Percentiles rank a stretch among this genome's conserved stretches.
Conservation (phyloP, 164 flowering plant genomes). For the Aristolochia fimbriata region DNA sequence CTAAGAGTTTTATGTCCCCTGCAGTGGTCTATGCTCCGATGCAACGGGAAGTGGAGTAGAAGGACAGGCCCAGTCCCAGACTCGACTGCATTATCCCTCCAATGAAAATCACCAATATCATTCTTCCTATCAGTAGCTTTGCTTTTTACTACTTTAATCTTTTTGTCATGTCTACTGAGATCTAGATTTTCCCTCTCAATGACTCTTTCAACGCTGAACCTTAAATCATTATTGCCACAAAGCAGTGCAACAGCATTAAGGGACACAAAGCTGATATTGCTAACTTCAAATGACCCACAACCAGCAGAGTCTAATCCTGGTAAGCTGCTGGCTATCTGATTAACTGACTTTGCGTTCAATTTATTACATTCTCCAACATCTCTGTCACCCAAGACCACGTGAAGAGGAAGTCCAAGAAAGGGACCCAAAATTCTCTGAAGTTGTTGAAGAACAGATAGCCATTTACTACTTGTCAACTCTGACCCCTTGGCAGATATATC, state of each 20-base stretch:
- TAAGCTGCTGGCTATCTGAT: constrained; percentile 32
- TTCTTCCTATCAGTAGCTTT: constrained; percentile 6
- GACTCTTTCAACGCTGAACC: constrained; percentile 44
- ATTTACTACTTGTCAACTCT: constrained; percentile 31
- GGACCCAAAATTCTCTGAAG: constrained; percentile 49
- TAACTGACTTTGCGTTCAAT: constrained; percentile 24
- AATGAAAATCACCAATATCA: constrained; percentile 10
- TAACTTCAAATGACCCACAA: constrained; percentile 50
- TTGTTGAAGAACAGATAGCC: constrained; percentile 50
- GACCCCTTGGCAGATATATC: constrained; percentile 62
- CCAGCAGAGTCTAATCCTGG: constrained; percentile 61
- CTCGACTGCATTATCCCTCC: constrained; percentile 39
- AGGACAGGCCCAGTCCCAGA: constrained; percentile 68
- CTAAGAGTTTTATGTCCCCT: constrained; percentile 4
- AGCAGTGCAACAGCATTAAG: constrained; percentile 61
- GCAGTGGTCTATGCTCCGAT: constrained; percentile 15
- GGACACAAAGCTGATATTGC: constrained; percentile 55
- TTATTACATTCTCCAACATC: constrained; percentile 50
- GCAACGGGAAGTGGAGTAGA: constrained; percentile 59
- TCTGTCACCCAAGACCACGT: constrained; percentile 62
- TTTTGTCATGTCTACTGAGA: constrained; percentile 16
- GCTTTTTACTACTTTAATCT: constrained; percentile 1
- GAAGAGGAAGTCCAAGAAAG: constrained; percentile 44
- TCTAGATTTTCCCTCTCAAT: constrained; percentile 49
- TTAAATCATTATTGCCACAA: constrained; percentile 46